phyloP scores from a whole-genome alignment of 805 yeast species.

The Vanderwaltozyma verrucispora region DNA sequence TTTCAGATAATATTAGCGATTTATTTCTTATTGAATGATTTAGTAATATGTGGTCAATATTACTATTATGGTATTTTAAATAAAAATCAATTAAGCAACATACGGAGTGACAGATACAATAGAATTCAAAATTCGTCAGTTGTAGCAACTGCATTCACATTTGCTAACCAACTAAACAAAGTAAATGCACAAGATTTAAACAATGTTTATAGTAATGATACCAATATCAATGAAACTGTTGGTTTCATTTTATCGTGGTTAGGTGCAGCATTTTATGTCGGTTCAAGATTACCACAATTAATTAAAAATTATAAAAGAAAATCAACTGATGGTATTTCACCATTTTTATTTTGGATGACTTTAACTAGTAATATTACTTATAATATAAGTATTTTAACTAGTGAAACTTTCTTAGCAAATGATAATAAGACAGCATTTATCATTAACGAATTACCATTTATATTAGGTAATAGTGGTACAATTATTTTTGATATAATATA shows the following conservation, averaged over 20 bases:
- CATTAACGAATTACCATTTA: constrained; percentile 64
- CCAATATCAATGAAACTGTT: not conserved
- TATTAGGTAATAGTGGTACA: constrained; percentile 81
- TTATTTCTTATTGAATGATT: constrained; percentile 67
- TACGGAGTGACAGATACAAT: not conserved
- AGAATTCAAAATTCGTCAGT: not conserved
- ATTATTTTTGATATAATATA: constrained; percentile 62
- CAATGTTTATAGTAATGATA: not conserved
- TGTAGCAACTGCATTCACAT: not conserved
- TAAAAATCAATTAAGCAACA: constrained; percentile 6
- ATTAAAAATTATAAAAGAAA: constrained; percentile 65
- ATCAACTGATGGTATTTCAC: constrained; percentile 81
- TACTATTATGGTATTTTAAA: constrained; percentile 45
- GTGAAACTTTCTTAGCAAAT: constrained; percentile 41
- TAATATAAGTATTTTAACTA: constrained; percentile 59
- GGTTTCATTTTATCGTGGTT: constrained; percentile 62
- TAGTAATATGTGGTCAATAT: constrained; percentile 58
- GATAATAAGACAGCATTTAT: constrained; percentile 39
- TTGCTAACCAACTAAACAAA: not conserved
- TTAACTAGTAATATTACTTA: constrained; percentile 69
- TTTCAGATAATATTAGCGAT: constrained; percentile 69
- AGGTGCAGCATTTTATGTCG: constrained; percentile 64
- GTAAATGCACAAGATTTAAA: not conserved
- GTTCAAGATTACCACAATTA: constrained; percentile 79
- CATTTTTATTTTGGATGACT: constrained; percentile 69